Evolutionary conservation across 2,329 filamentous ascomycete genomes (phyloP).

Genomic region (Colletotrichum acutatum): DNA sequence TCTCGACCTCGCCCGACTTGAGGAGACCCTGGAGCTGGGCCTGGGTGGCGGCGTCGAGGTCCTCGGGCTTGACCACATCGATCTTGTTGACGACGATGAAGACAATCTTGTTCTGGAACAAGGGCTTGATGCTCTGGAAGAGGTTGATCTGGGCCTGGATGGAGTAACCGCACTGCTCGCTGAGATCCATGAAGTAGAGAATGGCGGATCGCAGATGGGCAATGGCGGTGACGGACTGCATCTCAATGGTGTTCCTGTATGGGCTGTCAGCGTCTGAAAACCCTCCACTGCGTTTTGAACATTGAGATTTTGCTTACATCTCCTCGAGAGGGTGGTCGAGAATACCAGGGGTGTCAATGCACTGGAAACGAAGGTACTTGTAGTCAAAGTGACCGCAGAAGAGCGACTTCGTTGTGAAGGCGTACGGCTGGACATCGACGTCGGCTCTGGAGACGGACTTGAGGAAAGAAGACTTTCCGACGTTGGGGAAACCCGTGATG

Average conservation of each 20-base stretch:
- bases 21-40: constrained; percentile 82
- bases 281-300: neutral
- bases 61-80: constrained; percentile 87
- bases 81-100: constrained; percentile 99
- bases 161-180: constrained; percentile 95
- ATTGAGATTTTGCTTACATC: constrained; percentile 51
- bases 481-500: constrained; percentile 97
- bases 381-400: constrained; percentile 99
- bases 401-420: constrained; percentile 97
- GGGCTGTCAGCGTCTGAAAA: neutral
- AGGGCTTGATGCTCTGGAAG: constrained; percentile 95
- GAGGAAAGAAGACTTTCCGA: constrained; percentile 96
- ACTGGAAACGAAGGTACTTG: constrained; percentile 90
- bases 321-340: constrained; percentile 97
- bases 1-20: constrained; percentile 89
- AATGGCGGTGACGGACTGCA: constrained; percentile 98
- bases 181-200: constrained; percentile 98
- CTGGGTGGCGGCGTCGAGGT: constrained; percentile 83
- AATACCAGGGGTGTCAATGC: constrained; percentile 98
- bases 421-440: constrained; percentile 81
- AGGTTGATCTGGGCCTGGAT: constrained; percentile 93
- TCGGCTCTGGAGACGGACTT: constrained; percentile 55
- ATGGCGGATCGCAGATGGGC: constrained; percentile 96
- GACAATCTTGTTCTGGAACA: constrained; percentile 95
- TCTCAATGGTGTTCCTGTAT: constrained; percentile 92